A percentile compares a stretch with the other conserved stretches of the same genome.
Conservation (phyloP, 768 basidiomycete genomes). For the Lactifluus volemus region DNA sequence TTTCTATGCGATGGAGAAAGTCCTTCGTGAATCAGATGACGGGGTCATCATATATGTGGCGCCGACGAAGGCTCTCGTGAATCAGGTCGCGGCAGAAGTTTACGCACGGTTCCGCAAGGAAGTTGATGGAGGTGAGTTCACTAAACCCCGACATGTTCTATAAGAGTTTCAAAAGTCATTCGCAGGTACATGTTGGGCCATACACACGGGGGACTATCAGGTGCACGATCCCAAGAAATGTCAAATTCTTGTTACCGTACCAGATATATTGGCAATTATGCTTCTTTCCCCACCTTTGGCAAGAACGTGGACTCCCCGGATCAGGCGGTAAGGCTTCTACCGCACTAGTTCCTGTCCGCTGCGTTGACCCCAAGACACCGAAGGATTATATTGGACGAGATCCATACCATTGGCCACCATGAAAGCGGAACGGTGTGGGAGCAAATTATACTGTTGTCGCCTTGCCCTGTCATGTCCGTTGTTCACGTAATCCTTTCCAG, state of each 20-base stretch:
- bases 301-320: constrained; percentile 48
- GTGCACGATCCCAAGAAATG: constrained; percentile 56
- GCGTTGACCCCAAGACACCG: not conserved
- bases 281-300: constrained; percentile 60
- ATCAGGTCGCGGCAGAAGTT: constrained; percentile 65
- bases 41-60: constrained; percentile 66
- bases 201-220: constrained; percentile 57
- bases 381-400: constrained; percentile 63
- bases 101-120: constrained; percentile 60
- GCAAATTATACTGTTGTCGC: constrained; percentile 60
- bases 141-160: constrained; percentile 6
- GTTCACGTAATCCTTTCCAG: not conserved
- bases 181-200: constrained; percentile 52
- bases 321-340: constrained; percentile 40
- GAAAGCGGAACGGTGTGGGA: constrained; percentile 68
- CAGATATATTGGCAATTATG: constrained; percentile 61
- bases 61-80: constrained; percentile 66
- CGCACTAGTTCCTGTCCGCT: no score
- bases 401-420: constrained; percentile 62
- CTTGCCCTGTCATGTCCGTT: constrained; percentile 62
- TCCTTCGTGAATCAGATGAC: constrained; percentile 53
- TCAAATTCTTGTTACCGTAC: constrained; percentile 68
- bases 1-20: constrained; percentile 68
- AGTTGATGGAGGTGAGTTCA: constrained; percentile 33
- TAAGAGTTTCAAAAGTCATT: not conserved